phyloP scores from a whole-genome alignment of 2,329 filamentous ascomycete species.

The Claviceps sp. region DNA sequence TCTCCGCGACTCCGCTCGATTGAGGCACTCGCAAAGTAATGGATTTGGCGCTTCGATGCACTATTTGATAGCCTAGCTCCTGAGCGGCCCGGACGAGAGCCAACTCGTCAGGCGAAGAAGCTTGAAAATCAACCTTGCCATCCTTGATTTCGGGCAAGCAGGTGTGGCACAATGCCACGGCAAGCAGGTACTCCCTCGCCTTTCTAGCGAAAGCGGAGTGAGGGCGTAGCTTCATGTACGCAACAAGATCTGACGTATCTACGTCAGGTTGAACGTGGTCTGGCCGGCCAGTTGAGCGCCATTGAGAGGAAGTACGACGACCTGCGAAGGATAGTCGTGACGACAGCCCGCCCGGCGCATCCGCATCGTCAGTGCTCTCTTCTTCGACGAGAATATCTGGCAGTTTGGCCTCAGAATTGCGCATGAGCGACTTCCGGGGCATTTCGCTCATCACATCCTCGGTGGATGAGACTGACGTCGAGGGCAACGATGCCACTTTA shows the following conservation, averaged over 20 bases:
- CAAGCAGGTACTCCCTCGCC: constrained; percentile 70
- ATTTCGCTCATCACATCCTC: constrained; percentile 3
- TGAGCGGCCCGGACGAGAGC: constrained; percentile 75
- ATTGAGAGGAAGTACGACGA: constrained; percentile 35
- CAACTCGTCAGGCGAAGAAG: constrained; percentile 80
- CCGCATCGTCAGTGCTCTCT: constrained; percentile 8
- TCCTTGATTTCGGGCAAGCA: constrained; percentile 68
- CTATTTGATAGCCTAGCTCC: constrained; percentile 69
- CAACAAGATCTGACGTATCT: constrained; percentile 60
- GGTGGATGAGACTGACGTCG: not conserved
- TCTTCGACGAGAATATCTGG: constrained; percentile 19
- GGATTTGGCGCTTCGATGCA: constrained; percentile 57
- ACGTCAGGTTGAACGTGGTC: constrained; percentile 41
- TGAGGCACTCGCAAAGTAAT: constrained; percentile 40
- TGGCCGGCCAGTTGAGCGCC: constrained; percentile 34
- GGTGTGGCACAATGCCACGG: constrained; percentile 79
- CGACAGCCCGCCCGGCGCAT: constrained; percentile 14
- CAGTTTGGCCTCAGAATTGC: constrained; percentile 15
- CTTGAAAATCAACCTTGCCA: constrained; percentile 68
- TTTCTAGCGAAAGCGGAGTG: constrained; percentile 66
- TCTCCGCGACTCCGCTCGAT: constrained; percentile 24
- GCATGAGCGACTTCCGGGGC: constrained; percentile 13
- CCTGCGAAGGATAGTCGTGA: constrained; percentile 21
- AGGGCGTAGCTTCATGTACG: constrained; percentile 63
- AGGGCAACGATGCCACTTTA: no score